Base-by-base conservation (phyloP, 176 grass and related monocot genomes). In the Canna indica region DNA sequence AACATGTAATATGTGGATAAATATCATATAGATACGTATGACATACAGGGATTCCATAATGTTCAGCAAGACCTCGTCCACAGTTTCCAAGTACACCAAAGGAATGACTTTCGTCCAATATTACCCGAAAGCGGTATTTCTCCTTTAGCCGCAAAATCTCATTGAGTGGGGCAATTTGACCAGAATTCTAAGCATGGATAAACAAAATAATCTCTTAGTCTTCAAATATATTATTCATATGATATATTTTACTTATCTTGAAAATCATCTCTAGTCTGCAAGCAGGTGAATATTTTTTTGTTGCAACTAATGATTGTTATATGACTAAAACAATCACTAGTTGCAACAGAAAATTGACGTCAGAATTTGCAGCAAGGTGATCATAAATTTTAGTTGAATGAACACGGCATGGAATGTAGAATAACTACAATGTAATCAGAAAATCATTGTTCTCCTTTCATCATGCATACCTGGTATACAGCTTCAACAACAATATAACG, bases 401-500 rank as follows among this genome's bases (percentile, higher is more conserved):
- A 50, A 50, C 12, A 0, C 14, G 18, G 47, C 47, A 50, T 18
- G 18, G 18, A 22, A 22, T n/a, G 3, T 20, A 50, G 15, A 5
- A 50, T 4, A 50, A 50, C 15, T 4, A 20, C 45, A 60, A 71
- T 31, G 7, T 47, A 80, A 74, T 59, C 38, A 16, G 52, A 29
- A 11, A 42, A 1, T 56, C 78, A 79, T 65, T 39, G 42, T 59
- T 53, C 41, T 59, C 5, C 76, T 4, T 36, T 68, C 71, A 33
- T 30, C 38, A 14, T 45, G n/a, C 10, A n/a, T 47, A 96, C 88
- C 93, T 96, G 93, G 79, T 96, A 96, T 47, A 96, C 83, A 68
- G 83, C 80, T 81, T 96, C 93, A 35, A 89, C 85, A 81, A 96
- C 92, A 74, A 96, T 96, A 78, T 96, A 96, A n/a, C 92, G 88